Percentiles rank a stretch among this genome's conserved stretches.
Evolutionary conservation across 306 rosid species (phyloP).

Genomic region (Vigna nakashimae): DNA sequence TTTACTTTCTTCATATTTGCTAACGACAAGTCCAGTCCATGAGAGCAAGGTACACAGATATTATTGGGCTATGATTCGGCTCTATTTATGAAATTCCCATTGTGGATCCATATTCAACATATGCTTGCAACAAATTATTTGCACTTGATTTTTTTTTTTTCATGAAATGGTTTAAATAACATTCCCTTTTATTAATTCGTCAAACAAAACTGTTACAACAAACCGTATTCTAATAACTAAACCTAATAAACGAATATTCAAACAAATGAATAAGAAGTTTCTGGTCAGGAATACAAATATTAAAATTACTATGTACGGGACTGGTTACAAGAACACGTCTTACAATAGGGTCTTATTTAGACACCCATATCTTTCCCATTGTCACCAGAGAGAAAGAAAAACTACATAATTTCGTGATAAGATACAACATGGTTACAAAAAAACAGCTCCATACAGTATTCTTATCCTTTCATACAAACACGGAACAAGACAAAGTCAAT

Average conservation of each 20-base stretch:
- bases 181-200: not conserved
- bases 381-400: not conserved
- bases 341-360: not conserved
- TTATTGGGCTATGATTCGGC: too few relatives aligned
- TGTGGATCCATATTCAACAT: too few relatives aligned
- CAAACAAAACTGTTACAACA: not conserved
- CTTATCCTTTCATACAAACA: constrained; percentile 33
- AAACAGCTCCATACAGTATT: constrained; percentile 37
- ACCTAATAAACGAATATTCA: not conserved
- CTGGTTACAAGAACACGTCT: not conserved
- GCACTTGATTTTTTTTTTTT: too few relatives aligned
- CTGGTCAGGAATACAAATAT: not conserved
- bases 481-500: constrained; percentile 15
- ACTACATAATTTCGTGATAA: not conserved
- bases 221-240: not conserved
- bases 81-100: too few relatives aligned
- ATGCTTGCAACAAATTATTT: too few relatives aligned
- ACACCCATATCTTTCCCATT: not conserved
- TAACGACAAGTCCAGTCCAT: too few relatives aligned
- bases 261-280: not conserved
- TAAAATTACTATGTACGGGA: not conserved
- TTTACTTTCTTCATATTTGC: too few relatives aligned
- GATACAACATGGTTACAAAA: constrained; percentile 29
- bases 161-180: not conserved
- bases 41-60: too few relatives aligned